Evolutionary conservation across 179 eudicot species (phyloP).

Genomic region (Beta macrorhiza): DNA sequence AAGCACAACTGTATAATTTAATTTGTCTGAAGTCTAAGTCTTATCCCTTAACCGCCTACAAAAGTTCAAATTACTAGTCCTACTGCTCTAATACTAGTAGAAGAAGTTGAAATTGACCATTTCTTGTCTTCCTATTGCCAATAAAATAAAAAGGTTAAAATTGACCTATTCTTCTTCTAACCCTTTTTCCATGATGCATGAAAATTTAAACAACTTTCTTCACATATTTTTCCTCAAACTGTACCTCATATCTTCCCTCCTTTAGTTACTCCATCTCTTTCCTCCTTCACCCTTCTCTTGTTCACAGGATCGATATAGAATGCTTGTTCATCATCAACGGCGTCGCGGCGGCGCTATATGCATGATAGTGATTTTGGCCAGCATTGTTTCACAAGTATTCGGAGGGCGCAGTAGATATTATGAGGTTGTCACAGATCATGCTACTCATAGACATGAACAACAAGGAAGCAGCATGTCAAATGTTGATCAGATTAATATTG

Average conservation of each 20-base stretch:
- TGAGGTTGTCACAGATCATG: not conserved
- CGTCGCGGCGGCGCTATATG: conserved; percentile 12
- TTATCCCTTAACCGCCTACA: not conserved
- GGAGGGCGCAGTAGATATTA: not conserved
- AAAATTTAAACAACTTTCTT: conserved; percentile 13
- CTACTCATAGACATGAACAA: not conserved
- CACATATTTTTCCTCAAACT: conserved; percentile 12
- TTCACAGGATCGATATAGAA: not conserved
- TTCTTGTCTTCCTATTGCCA: not conserved
- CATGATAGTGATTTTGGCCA: conserved; percentile 11
- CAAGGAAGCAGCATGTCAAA: not conserved
- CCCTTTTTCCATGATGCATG: not conserved
- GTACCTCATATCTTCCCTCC: conserved; percentile 4
- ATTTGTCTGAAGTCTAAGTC: not conserved
- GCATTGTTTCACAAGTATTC: conserved; percentile 20
- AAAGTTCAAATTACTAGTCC: not conserved
- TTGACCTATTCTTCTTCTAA: conserved; percentile 24
- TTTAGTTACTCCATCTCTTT: not conserved
- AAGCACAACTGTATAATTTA: too few relatives aligned
- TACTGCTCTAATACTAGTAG: too few relatives aligned
- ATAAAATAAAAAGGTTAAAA: not conserved
- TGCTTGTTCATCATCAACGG: conserved; percentile 9
- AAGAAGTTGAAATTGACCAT: not conserved
- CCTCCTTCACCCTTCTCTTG: not conserved
- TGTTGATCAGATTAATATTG: conserved; percentile 2